Evolutionary conservation across 805 yeast genomes (phyloP).

Genomic region (Torulaspora maleeae): DNA sequence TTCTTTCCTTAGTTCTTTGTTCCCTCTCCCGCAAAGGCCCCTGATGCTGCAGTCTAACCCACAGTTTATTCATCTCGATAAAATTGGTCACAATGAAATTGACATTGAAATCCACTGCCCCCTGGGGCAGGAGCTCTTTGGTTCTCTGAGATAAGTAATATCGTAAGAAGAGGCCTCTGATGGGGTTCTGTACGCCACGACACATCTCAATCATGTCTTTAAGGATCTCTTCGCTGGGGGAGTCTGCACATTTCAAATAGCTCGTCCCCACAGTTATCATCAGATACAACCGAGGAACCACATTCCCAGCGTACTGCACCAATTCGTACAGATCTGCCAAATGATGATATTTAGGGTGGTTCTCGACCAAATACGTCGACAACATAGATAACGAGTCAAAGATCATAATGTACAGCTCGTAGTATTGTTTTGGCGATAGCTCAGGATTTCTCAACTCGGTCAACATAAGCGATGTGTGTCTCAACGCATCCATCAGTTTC

Average conservation of each 20-base stretch:
- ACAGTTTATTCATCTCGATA: conserved; percentile 94
- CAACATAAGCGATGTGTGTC: conserved; percentile 77
- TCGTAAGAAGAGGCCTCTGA: conserved; percentile 83
- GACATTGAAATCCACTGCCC: conserved; percentile 38
- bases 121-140: conserved; percentile 41
- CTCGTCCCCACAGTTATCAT: conserved; percentile 95
- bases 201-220: conserved; percentile 98
- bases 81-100: conserved; percentile 80
- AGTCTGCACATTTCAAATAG: conserved; percentile 69
- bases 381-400: conserved; percentile 76
- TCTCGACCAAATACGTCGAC: conserved; percentile 57
- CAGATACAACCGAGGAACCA: conserved; percentile 84
- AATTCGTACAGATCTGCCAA: conserved; percentile 87
- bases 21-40: conserved; percentile 83
- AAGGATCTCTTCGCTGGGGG: conserved; percentile 81
- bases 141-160: conserved; percentile 84
- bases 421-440: conserved; percentile 85
- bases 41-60: conserved; percentile 96
- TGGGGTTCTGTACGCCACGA: conserved; percentile 93
- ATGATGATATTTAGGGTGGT: conserved; percentile 62
- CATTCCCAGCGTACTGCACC: conserved; percentile 93
- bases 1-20: conserved; percentile 71
- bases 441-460: conserved; percentile 72
- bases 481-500: conserved; percentile 78
- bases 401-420: conserved; percentile 79